phyloP scores from a whole-genome alignment of 2,329 filamentous ascomycete genomes.

The Tolypocladium ophioglossoides region DNA sequence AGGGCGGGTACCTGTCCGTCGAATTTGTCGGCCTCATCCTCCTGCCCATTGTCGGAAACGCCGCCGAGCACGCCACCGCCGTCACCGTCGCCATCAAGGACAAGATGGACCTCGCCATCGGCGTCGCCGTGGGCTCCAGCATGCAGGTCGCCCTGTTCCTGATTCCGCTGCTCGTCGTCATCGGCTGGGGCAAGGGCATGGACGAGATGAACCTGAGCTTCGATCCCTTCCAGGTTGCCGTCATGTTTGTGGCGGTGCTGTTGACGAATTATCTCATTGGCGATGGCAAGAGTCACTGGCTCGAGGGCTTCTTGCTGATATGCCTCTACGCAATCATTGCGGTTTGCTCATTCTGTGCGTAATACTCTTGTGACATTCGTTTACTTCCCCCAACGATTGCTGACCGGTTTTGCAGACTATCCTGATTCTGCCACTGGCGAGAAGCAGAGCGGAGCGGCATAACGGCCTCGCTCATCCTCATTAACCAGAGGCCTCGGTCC shows the following conservation, averaged over 20 bases:
- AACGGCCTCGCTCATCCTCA: not conserved
- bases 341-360: conserved; percentile 46
- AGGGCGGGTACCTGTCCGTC: conserved; percentile 48
- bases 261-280: conserved; percentile 79
- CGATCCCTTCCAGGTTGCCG: conserved; percentile 80
- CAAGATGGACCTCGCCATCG: conserved; percentile 77
- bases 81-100: conserved; percentile 74
- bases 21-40: conserved; percentile 75
- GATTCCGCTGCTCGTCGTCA: conserved; percentile 64
- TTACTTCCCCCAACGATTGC: not conserved
- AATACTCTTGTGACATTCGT: too few species aligned
- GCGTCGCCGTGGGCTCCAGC: conserved; percentile 67
- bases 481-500: not conserved
- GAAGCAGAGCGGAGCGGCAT: not conserved
- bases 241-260: conserved; percentile 72
- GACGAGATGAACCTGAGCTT: conserved; percentile 75
- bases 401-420: not conserved
- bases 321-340: conserved; percentile 75
- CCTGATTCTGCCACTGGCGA: not conserved
- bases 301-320: conserved; percentile 67
- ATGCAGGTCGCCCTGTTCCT: conserved; percentile 76
- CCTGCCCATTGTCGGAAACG: conserved; percentile 74
- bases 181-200: conserved; percentile 64
- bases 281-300: conserved; percentile 74
- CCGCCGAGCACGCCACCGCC: conserved; percentile 71